Evolutionary conservation across 2,329 filamentous ascomycete species (phyloP), one percentile per base, ranked within the genome.

Genomic region (Xylaria multiplex): DNA sequence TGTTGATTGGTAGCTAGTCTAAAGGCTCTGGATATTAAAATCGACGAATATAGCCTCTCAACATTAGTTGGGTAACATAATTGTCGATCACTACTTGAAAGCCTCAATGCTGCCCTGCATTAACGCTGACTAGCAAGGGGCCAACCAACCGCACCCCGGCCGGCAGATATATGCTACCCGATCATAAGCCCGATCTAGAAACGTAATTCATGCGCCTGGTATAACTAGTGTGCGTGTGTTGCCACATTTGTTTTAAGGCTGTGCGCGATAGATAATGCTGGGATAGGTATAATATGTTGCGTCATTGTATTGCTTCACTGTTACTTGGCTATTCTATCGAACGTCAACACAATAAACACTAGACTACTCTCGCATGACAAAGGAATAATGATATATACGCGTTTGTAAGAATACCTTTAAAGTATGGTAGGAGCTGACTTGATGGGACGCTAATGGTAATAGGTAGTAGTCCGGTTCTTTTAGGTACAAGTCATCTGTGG

Each of bases 21-120:
- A 42, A 40, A 9, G 11, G 6, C 16, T 4, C 30, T 27, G 40
- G 24, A 27, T 27, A 27, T 27, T 27, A 27, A 27, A 27, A 27
- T 27, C 27, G 27, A 27, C 27, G 27, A 27, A 49, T 65, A 67
- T 57, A 59, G 24, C 30, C 19, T 54, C 49, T 59, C 40, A 7
- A 43, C 13, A 24, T 59, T n/a, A 11, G 19, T n/a, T 22, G n/a
- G 40, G 27, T 43, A 27, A 32, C 27, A 30, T 24, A 14, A 53
- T 46, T 59, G 65, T 42, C 54, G 65, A 67, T 67, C 65, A 32
- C 53, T 40, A 42, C 42, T 43, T 42, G 14, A 16, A 9, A 27
- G 40, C 42, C 22, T 58, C 30, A 8, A 57, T 52, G 50, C 50
- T 50, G 35, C 37, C 50, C 43, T 63, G 49, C 49, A 46, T 59